These are phyloP conservation scores for Pestalotiopsis sp. DNA, from an alignment of 2,329 filamentous ascomycete genomes.

Conservation along the genomic window DNA sequence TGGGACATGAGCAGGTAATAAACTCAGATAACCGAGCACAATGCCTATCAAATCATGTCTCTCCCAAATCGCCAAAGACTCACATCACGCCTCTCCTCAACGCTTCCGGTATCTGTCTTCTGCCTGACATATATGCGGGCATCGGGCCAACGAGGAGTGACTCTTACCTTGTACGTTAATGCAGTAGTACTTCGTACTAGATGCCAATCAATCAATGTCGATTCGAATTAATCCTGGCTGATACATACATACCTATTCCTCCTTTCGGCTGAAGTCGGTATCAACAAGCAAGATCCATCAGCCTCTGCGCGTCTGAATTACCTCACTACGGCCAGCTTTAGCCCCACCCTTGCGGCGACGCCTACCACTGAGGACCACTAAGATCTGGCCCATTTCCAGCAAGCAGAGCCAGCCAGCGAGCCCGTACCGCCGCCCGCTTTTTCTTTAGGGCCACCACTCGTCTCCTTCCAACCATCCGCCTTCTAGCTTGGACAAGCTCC, in stretches of 20 bases:
- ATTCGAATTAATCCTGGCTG: background rate
- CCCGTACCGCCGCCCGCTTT: slow-evolving; percentile 5
- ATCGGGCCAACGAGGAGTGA: background rate
- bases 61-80: background rate
- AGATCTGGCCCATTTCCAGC: slow-evolving; percentile 12
- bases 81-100: background rate
- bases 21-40: background rate
- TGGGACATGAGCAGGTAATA: background rate
- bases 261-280: slow-evolving; percentile 14
- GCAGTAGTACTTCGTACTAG: background rate
- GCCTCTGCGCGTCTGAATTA: slow-evolving; percentile 10
- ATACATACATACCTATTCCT: background rate
- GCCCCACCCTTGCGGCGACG: slow-evolving; percentile 12
- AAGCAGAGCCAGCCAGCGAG: background rate
- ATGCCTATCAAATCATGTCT: background rate
- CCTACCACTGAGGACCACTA: slow-evolving; percentile 12
- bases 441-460: background rate
- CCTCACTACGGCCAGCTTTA: slow-evolving; percentile 9
- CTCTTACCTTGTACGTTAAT: background rate
- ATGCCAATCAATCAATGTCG: background rate
- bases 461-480: background rate
- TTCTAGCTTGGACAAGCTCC: background rate
- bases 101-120: background rate
- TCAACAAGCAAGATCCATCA: slow-evolving; percentile 6
- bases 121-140: background rate